Conservation (phyloP, 441 rosid genomes). For the Brassica hybrid region DNA sequence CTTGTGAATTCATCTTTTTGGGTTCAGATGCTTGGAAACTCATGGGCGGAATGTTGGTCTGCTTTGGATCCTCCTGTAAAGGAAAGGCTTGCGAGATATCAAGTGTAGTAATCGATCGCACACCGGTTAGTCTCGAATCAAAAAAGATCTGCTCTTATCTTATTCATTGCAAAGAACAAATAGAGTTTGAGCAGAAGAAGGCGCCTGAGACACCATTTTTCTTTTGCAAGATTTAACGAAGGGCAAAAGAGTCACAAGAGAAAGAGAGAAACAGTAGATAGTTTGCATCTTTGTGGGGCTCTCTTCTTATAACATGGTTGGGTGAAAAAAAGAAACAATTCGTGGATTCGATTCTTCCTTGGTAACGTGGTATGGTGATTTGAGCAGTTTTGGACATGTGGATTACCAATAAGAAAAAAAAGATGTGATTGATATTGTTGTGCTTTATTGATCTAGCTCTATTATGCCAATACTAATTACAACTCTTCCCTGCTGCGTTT, state of each 20-base stretch:
- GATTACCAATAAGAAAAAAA: slow-evolving; percentile 37
- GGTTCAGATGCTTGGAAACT: slow-evolving; percentile 76
- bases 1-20: slow-evolving; percentile 27
- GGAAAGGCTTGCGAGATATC: slow-evolving; percentile 87
- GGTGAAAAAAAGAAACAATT: slow-evolving; percentile 20
- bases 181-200: slow-evolving; percentile 34
- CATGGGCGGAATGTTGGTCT: slow-evolving; percentile 90
- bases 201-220: slow-evolving; percentile 31
- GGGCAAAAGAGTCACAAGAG: slow-evolving; percentile 26
- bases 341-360: slow-evolving; percentile 25
- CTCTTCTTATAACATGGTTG: slow-evolving; percentile 30
- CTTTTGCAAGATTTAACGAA: slow-evolving; percentile 6
- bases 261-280: slow-evolving; percentile 33
- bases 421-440: background rate
- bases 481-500: background rate
- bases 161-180: slow-evolving; percentile 28
- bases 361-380: slow-evolving; percentile 35
- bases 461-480: background rate
- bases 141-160: slow-evolving; percentile 8
- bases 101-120: slow-evolving; percentile 49
- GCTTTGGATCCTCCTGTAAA: slow-evolving; percentile 85
- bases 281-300: slow-evolving; percentile 28
- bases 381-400: slow-evolving; percentile 43
- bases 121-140: slow-evolving; percentile 24
- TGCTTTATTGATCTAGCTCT: background rate